A percentile compares a stretch with the other conserved stretches of the same genome.
Conservation (phyloP, 208 protist genomes). For the Acanthamoeba divionensis region DNA sequence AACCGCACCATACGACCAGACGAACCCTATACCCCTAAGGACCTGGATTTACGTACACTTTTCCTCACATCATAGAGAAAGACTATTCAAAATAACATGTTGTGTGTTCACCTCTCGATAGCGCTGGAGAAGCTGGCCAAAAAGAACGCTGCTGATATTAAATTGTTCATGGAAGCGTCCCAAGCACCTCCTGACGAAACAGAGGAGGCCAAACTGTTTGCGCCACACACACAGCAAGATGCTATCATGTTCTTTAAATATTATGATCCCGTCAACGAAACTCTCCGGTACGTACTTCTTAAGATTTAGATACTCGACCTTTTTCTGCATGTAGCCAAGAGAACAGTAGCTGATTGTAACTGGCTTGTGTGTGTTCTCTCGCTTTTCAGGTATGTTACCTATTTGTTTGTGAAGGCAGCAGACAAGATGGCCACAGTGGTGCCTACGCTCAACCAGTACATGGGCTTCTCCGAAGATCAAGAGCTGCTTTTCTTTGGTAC, state of each 20-base stretch:
- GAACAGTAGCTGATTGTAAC: too few relatives aligned
- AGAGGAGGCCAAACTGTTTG: not conserved
- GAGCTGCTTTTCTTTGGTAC: not conserved
- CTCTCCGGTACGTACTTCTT: slow-evolving; percentile 55
- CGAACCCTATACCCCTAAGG: not conserved
- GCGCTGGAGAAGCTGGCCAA: not conserved
- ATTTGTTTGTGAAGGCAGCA: not conserved
- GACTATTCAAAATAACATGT: not conserved
- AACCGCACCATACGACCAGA: slow-evolving; percentile 24
- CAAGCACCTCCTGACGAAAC: not conserved
- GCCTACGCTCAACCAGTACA: not conserved
- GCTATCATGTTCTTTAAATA: slow-evolving; percentile 59
- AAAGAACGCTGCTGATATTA: not conserved
- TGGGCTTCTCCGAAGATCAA: not conserved
- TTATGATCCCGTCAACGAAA: slow-evolving; percentile 46
- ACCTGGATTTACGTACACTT: not conserved
- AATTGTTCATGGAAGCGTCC: not conserved
- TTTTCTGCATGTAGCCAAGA: too few relatives aligned
- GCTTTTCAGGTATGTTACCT: too few relatives aligned
- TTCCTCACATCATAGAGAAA: not conserved
- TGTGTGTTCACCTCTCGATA: not conserved
- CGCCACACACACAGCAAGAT: not conserved
- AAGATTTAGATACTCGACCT: too few relatives aligned
- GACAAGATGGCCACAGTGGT: slow-evolving; percentile 30
- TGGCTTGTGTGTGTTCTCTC: too few relatives aligned